Base-by-base conservation (phyloP, 257 asterid species). In the Solanum pennellii region DNA sequence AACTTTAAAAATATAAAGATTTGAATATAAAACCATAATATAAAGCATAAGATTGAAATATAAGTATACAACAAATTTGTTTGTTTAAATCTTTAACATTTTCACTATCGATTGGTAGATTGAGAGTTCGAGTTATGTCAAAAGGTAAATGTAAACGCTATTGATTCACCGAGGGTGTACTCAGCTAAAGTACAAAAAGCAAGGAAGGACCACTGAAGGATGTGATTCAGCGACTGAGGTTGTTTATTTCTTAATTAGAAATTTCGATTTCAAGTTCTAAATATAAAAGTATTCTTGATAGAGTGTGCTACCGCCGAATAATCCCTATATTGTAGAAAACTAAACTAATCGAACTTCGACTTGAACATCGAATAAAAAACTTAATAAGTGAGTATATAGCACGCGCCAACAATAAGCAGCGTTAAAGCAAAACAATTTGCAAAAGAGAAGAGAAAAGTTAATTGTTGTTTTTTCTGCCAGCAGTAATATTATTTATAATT, bases 221-320 rank as follows among this genome's bases (percentile, higher is more conserved):
- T 16, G 23, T 16, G 62, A 52, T 52, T 9, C 10, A 52, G 4
- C 10, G 9, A 0, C 1, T 16, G 62, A 16, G 1, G 3, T 52
- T 52, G 23, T 9, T 52, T 9, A 15, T 52, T 52, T 52, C 60
- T 52, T 16, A 52, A 52, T 1, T 3, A 52, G 0, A 52, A 52
- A 15, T 16, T 1, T 52, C 4, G 1, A 52, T 16, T 52, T 52
- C 0, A 16, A 52, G 1, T 52, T 0, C 0, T 52, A 0, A 16
- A 52, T 52, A 52, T 52, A 6, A 1, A 52, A 52, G 16, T 15
- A 18, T 6, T 18, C 3, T 16, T 52, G 4, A 18, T 16, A 49
- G 60, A 1, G 3, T 15, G 0, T 8, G 18, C 21, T 2, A 49
- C 8, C 59, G 2, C 21, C 20, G 1, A 49, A 49, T 15, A 15